Conservation (phyloP, 257 asterid genomes). For the Ilex aquifolium region DNA sequence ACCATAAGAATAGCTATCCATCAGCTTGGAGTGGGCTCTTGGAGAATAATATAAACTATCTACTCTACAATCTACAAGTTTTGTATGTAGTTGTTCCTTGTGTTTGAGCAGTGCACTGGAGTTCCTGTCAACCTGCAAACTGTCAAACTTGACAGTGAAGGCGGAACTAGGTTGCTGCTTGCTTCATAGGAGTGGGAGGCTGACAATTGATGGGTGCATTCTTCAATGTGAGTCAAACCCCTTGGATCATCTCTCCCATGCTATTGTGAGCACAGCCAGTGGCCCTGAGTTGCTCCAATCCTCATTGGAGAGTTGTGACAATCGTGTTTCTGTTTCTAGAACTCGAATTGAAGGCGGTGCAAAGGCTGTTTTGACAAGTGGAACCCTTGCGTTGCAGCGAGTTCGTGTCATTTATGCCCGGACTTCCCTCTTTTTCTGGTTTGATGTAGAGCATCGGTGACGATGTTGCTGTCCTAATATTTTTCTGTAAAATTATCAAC, state of each 20-base stretch:
- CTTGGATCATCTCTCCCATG: slow-evolving; percentile 88
- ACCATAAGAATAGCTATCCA: background rate
- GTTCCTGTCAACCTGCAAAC: slow-evolving; percentile 76
- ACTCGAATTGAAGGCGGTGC: slow-evolving; percentile 97
- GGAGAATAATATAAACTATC: background rate
- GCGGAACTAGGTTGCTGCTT: slow-evolving; percentile 96
- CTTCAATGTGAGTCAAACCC: slow-evolving; percentile 93
- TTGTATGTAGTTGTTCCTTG: slow-evolving; percentile 12
- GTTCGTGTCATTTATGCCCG: slow-evolving; percentile 81
- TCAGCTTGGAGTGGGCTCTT: background rate
- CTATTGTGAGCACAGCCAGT: slow-evolving; percentile 83
- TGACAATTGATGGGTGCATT: slow-evolving; percentile 78
- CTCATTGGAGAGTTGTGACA: slow-evolving; percentile 23
- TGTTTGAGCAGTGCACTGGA: slow-evolving; percentile 74
- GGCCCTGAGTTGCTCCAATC: slow-evolving; percentile 32
- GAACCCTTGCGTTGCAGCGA: slow-evolving; percentile 70
- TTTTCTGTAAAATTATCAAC: too few species aligned
- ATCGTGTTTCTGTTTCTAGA: slow-evolving; percentile 60
- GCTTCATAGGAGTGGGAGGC: slow-evolving; percentile 90
- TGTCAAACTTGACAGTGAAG: slow-evolving; percentile 86
- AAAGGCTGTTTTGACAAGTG: slow-evolving; percentile 84
- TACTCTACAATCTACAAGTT: background rate
- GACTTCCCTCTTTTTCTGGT: slow-evolving; percentile 81
- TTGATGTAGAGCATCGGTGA: slow-evolving; percentile 43
- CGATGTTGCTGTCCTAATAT: background rate